phyloP scores from a whole-genome alignment of 2,329 filamentous ascomycete genomes.

The Aspergillus tanneri region DNA sequence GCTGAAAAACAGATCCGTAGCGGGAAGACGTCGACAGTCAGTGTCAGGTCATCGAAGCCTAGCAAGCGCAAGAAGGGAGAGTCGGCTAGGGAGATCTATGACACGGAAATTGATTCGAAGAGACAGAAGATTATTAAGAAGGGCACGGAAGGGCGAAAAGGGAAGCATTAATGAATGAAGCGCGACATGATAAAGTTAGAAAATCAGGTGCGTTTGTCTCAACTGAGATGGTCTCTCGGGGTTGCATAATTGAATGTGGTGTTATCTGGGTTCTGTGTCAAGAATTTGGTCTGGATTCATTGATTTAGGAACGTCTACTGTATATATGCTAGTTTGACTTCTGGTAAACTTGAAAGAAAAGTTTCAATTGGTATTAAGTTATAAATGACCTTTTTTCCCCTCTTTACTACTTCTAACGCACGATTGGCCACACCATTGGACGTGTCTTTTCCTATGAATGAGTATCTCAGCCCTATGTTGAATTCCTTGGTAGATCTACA shows the following conservation, averaged over 20 bases:
- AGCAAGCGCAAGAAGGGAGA: slow-evolving; percentile 70
- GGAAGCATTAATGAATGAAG: slow-evolving; percentile 20
- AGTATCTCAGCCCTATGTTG: neutral
- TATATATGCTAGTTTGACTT: slow-evolving; percentile 7
- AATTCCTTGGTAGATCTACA: slow-evolving; percentile 22
- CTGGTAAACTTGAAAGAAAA: slow-evolving; percentile 1
- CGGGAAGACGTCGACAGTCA: slow-evolving; percentile 60
- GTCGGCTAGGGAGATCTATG: slow-evolving; percentile 51
- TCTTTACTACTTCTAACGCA: too few relatives aligned
- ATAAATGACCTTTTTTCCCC: neutral
- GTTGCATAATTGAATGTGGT: slow-evolving; percentile 13
- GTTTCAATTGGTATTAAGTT: neutral
- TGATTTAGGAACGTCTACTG: too few relatives aligned
- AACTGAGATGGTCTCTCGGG: slow-evolving; percentile 8
- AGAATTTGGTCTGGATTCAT: slow-evolving; percentile 6
- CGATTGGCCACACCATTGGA: too few relatives aligned
- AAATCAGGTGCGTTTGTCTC: slow-evolving; percentile 3
- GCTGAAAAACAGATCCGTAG: slow-evolving; percentile 71
- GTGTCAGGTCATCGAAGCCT: slow-evolving; percentile 72
- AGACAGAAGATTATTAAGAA: slow-evolving; percentile 47
- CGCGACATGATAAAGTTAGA: too few relatives aligned
- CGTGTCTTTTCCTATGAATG: too few relatives aligned
- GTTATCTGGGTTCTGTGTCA: slow-evolving; percentile 6
- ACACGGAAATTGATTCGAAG: slow-evolving; percentile 44
- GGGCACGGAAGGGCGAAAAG: slow-evolving; percentile 44